Evolutionary conservation across 805 yeast genomes (phyloP), one percentile per base, ranked within the genome.

Genomic region (Wickerhamomyces bovis): DNA sequence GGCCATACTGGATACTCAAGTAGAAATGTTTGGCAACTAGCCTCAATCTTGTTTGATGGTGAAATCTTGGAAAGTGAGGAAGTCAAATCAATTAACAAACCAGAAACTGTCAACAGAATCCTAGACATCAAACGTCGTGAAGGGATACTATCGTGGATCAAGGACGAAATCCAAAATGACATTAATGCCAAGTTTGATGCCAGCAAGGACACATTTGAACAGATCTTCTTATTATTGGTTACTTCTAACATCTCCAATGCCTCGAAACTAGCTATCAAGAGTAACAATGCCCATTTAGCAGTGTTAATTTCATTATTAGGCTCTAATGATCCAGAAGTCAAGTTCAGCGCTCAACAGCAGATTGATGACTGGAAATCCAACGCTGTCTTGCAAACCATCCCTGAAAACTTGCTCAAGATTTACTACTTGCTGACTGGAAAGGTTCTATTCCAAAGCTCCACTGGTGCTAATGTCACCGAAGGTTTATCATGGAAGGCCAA

Each of bases 221-320:
- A 63, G 20, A 72, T 85, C 0, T 81, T 78, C 58, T 57, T 74
- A 3, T 58, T 68, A 22, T 51, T 84, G 10, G 70, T 80, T 28
- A 68, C 76, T 5, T 81, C 85, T 45, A 77, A 83, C 46, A 57
- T 88, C 25, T 67, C 73, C 9, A 70, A 70, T 23, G 97, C 98
- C 1, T 70, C 82, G 6, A 69, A 71, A 26, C 49, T 69, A 3
- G 90, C 97, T 1, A 64, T 81, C 2, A 66, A 73, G n/a, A 64
- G 84, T 0, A 73, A 74, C 9, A 85, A 86, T 56, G 65, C 76
- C 6, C 96, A 90, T 61, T 64, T 92, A 18, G 80, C 96, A 0
- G 79, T 78, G 0, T 57, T 88, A 23, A 63, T 92, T 12, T 75
- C 96, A 0, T 66, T 85, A 39, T 61, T 85, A 8, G 95, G 87